Evolutionary conservation across 2,329 filamentous ascomycete genomes (phyloP), one percentile per base, ranked within the genome.

Genomic region (Epicoccum nigrum): DNA sequence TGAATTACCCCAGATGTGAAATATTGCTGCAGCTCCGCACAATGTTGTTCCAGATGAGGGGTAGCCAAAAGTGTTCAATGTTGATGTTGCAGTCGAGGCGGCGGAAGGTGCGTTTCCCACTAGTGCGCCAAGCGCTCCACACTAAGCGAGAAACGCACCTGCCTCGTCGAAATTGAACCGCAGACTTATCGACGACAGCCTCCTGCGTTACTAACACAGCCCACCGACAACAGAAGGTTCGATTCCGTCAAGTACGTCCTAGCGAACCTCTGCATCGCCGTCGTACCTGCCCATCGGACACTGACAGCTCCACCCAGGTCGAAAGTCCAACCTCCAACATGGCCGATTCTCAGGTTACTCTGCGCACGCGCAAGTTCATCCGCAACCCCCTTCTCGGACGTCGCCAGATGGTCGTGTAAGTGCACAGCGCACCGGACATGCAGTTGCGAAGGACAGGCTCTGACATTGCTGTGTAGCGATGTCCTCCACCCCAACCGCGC

Each of bases 401-500:
- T 80, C 96, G 96, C 87, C 93, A 97, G 88, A 96, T 97, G 91
- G 93, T 97, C 82, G 90, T 97, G 93, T 97, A 91, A 74, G 72
- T 71, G 59, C 63, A 61, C 59, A 56, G 58, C 48, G 55, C 44
- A 49, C 48, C 45, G 51, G 44, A 34, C 16, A 50, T 53, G 39
- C 43, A 51, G 51, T 51, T 56, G 38, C 49, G 54, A 60, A 45
- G 55, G 55, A 55, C 51, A 47, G 46, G 55, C 58, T 67, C 67
- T 71, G 64, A 72, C 67, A 59, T 54, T 57, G 56, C 56, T 51
- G 55, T 63, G 67, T 79, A 99, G 94, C 85, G 94, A 99, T 80
- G 92, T 99, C 83, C 93, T 99, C 81, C 94, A 99, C 87, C 94
- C 94, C 79, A 90, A 90, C 86, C 92, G 92, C 74, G 83, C 94